These are phyloP conservation scores for Trichoderma arundinaceum DNA, from an alignment of 2,329 filamentous ascomycete species.

Conservation along the genomic window DNA sequence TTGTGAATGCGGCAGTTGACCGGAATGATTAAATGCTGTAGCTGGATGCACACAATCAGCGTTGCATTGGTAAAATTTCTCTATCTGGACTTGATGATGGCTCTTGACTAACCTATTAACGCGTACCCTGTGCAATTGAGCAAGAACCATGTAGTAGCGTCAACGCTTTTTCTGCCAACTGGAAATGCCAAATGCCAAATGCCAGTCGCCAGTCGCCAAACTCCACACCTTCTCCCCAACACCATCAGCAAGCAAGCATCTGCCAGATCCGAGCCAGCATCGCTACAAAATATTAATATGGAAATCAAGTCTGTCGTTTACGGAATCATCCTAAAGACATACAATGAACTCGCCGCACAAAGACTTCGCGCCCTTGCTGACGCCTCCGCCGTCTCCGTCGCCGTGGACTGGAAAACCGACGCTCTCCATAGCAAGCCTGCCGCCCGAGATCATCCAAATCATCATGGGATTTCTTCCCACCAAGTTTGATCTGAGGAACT, in stretches of 20 bases:
- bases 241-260: too few species aligned
- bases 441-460: conserved; percentile 3
- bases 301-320: conserved; percentile 8
- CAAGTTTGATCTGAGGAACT: conserved; percentile 4
- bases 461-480: conserved; percentile 6
- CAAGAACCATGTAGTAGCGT: background rate
- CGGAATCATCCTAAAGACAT: conserved; percentile 4
- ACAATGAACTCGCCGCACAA: background rate
- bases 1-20: too few species aligned
- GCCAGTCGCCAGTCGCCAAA: background rate
- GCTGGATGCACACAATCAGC: too few species aligned
- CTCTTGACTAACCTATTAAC: too few species aligned
- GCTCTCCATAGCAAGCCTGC: background rate
- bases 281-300: conserved; percentile 15
- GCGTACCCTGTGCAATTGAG: background rate
- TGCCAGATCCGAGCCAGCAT: conserved; percentile 5
- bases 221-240: background rate
- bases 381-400: background rate
- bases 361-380: background rate
- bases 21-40: too few species aligned
- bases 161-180: background rate
- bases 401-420: too few species aligned
- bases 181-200: background rate
- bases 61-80: too few species aligned
- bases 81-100: too few species aligned